Base-by-base conservation (phyloP, 2,329 filamentous ascomycete species). In the Falciphora oryzae region DNA sequence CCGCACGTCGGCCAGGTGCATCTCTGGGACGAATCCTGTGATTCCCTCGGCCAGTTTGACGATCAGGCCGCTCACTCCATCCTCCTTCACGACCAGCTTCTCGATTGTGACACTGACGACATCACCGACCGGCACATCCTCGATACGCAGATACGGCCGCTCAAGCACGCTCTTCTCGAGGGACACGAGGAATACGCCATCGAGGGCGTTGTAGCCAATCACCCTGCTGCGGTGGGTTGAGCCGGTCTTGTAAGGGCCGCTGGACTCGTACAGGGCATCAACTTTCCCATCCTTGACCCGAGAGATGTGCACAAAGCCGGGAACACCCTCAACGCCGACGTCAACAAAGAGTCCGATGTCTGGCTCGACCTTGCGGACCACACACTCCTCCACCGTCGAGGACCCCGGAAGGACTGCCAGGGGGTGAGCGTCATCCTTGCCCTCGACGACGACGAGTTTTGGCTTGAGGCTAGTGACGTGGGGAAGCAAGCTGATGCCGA, bases 281-380 rank as follows among this genome's bases (percentile, higher is more conserved):
- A 97, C 85, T 75, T 95, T 96, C 69, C 89, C 89, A 74, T 99
- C 94, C 66, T 94, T 90, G 67, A 99, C 85, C 68, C 91, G 87
- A 1, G 95, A 99, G 68, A 99, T 96, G 75, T 99, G 95, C 28
- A 96, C 93, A 72, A 97, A 99, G 13, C 92, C 92, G n/a, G 85
- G 81, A 3, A 94, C 80, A 35, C 88, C 85, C 57, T 84, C 80
- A 7, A 89, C 77, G 2, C 88, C 88, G 31, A 94, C 77, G 69
- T 91, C 85, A 22, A 93, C 82, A 71, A 96, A 97, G 2, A 97
- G 81, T 63, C 95, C 96, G 66, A 94, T 85, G 3, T 89, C 87
- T 6, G 88, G 81, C 69, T 96, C 90, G 3, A 97, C 92, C 69
- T 90, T 90, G 63, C 88, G 84, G 10, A 99, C 88, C 53, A 86